Base-by-base conservation (phyloP, 345 rosid species). In the Trapa incisa region DNA sequence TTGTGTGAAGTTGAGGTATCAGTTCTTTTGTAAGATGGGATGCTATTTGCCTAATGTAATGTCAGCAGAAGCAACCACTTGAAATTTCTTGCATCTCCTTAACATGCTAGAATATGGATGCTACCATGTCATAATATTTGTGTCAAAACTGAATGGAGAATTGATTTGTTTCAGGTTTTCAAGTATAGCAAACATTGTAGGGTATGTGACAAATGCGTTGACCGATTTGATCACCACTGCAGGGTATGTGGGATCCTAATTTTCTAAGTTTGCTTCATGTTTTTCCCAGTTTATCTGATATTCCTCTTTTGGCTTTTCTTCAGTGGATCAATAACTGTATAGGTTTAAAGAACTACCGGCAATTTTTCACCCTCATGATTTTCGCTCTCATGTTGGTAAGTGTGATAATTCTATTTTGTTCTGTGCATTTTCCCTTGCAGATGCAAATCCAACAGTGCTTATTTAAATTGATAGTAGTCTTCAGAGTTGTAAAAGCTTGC, bases 241-340 rank as follows among this genome's bases (percentile, higher is more conserved):
- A 82, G 96, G 96, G 97, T 94, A 87, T 4, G 45, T 2, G 47
- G 54, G 53, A 48, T 76, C 56, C 64, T 68, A 52, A 43, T 56
- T 47, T 62, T 36, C 39, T 29, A 42, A n/a, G 63, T 11, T 32
- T 2, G 50, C 22, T 37, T 45, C 37, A 56, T 6, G 53, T 41
- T 22, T 29, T 61, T 15, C 45, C 29, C 7, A 64, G 35, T 58
- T 41, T 60, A 62, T 47, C 65, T 35, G 53, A 70, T 80, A 54
- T 70, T 64, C 45, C 54, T 45, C 52, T 75, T 50, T 14, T 41
- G 43, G 57, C 75, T 47, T 61, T 67, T 78, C 64, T 80, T 68
- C 82, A 91, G 97, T 94, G 99, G 99, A 88, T 94, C 69, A 94
- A 94, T 84, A 94, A 91, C 74, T 94, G 96, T 71, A 84, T 94